Evolutionary conservation across 768 basidiomycete genomes (phyloP).

Genomic region (Auricularia sp.): DNA sequence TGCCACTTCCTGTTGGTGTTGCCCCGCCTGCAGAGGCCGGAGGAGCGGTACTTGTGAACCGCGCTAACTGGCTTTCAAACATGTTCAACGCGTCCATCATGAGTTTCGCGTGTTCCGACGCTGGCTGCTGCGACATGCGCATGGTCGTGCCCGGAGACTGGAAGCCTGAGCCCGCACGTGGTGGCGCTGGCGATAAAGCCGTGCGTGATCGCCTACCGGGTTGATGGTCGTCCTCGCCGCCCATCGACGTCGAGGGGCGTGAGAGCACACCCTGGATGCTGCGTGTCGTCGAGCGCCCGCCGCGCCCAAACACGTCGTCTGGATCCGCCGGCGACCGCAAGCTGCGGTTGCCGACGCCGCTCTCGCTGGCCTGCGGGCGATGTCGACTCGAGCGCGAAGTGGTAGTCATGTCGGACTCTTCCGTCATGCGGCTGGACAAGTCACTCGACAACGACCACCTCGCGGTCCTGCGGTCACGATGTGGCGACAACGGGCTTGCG

Average conservation of each 20-base stretch:
- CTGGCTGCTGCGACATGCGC: conserved; percentile 13
- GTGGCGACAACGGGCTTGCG: neutral
- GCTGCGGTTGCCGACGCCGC: neutral
- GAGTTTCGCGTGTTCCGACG: conserved; percentile 51
- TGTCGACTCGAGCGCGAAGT: neutral
- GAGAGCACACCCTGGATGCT: neutral
- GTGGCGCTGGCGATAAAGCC: conserved; percentile 8
- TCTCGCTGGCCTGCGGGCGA: neutral
- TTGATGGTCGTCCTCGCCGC: conserved; percentile 17
- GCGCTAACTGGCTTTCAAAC: conserved; percentile 58
- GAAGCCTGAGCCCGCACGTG: conserved; percentile 11
- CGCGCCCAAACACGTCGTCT: neutral
- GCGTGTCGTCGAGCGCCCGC: neutral
- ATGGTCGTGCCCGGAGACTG: conserved; percentile 1
- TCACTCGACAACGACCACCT: neutral
- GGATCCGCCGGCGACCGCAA: neutral
- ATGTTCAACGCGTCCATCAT: conserved; percentile 59
- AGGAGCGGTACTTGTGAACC: conserved; percentile 29
- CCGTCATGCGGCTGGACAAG: neutral
- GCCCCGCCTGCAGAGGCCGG: conserved; percentile 19
- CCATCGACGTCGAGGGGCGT: conserved; percentile 26
- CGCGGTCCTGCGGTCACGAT: neutral
- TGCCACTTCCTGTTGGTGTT: conserved; percentile 29
- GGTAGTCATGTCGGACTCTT: neutral
- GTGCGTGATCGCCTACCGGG: conserved; percentile 12